A percentile compares a stretch with the other conserved stretches of the same genome.
phyloP scores from a whole-genome alignment of 139 green algal genomes.

The Micractinium conductrix region DNA sequence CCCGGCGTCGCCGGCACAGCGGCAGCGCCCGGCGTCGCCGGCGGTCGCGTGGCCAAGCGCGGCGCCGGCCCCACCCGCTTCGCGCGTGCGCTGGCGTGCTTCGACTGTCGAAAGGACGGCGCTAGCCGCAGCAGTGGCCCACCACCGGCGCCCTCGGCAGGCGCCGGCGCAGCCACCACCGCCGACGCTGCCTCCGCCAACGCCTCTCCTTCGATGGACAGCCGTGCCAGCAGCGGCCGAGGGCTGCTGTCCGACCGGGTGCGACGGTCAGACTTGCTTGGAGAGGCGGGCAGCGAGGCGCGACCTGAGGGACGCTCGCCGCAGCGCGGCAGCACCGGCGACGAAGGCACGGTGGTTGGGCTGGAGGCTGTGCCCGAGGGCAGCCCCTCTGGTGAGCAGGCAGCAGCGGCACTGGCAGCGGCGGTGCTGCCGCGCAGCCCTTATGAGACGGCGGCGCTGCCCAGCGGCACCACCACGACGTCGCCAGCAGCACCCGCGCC shows the following conservation, averaged over 20 bases:
- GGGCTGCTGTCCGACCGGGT: conserved; percentile 6
- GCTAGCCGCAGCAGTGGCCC: not conserved
- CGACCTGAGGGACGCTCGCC: not conserved
- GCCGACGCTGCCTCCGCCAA: not conserved
- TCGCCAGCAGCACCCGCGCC: not conserved
- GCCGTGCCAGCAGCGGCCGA: conserved; percentile 16
- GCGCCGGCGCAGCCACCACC: not conserved
- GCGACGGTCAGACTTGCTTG: conserved; percentile 7
- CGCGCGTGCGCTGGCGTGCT: conserved; percentile 1
- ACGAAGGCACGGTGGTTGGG: not conserved
- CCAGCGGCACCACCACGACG: not conserved
- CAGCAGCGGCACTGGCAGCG: not conserved
- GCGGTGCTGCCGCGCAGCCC: not conserved
- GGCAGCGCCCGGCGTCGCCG: not conserved
- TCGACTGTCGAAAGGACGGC: not conserved
- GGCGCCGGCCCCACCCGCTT: not conserved
- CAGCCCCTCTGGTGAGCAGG: not conserved
- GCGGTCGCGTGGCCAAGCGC: conserved; percentile 13
- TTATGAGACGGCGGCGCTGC: too few relatives aligned
- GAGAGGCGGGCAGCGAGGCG: not conserved
- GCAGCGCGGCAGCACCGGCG: not conserved
- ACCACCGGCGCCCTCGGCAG: not conserved
- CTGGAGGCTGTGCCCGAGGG: conserved; percentile 26
- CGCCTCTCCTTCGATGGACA: conserved; percentile 21
- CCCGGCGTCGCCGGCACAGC: too few relatives aligned